Evolutionary conservation across 345 rosid species (phyloP).

Genomic region (Brassica incana): DNA sequence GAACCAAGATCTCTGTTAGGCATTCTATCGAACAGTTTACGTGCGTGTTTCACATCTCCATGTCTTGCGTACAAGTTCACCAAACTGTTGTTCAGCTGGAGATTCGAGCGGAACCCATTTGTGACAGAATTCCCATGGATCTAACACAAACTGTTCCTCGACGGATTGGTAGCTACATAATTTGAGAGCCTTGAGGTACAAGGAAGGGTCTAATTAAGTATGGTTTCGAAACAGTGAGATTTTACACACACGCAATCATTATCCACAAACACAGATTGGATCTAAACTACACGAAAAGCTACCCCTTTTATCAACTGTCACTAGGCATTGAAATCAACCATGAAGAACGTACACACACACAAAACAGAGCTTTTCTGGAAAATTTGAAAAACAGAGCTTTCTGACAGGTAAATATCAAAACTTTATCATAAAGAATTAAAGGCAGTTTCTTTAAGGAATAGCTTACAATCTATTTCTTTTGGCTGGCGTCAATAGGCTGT

Average conservation of each 20-base stretch:
- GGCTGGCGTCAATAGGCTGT: conserved; percentile 96
- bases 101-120: conserved; percentile 43
- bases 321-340: not conserved
- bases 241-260: conserved; percentile 23
- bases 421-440: no score
- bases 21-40: conserved; percentile 62
- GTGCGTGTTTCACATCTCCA: conserved; percentile 42
- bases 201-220: conserved; percentile 1
- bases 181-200: conserved; percentile 42
- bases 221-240: not conserved
- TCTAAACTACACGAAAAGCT: not conserved
- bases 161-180: conserved; percentile 38
- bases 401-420: not conserved
- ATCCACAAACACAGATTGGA: not conserved
- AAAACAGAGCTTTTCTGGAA: no score
- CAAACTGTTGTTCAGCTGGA: conserved; percentile 49
- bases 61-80: conserved; percentile 41
- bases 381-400: not conserved
- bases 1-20: conserved; percentile 54
- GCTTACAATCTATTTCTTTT: conserved; percentile 60
- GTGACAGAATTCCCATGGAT: conserved; percentile 50
- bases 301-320: not conserved
- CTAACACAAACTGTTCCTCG: conserved; percentile 26
- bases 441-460: no score
- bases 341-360: not conserved